Percentiles rank a stretch among this genome's conserved stretches.
phyloP scores from a whole-genome alignment of 228 moss, liverwort and hornwort species.

The Sphagnum magellanicum region DNA sequence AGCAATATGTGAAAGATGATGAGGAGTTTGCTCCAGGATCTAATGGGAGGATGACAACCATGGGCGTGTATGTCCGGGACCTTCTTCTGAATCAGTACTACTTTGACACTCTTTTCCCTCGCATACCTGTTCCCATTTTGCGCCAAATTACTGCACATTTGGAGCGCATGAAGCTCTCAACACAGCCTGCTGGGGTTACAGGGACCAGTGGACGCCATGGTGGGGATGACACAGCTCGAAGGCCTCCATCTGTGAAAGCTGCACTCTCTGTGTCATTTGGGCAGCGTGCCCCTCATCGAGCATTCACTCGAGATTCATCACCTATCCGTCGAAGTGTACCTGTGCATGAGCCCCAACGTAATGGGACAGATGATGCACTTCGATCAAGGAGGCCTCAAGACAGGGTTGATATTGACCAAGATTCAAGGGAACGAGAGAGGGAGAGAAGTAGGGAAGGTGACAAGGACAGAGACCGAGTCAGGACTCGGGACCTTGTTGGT shows the following conservation, averaged over 20 bases:
- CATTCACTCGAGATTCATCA: constrained; percentile 86
- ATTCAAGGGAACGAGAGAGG: constrained; percentile 8
- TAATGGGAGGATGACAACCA: constrained; percentile 67
- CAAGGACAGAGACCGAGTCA: constrained; percentile 33
- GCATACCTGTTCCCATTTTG: constrained; percentile 91
- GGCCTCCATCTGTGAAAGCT: constrained; percentile 95
- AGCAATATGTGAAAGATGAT: constrained; percentile 73
- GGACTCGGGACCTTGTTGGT: constrained; percentile 40
- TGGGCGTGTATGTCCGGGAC: constrained; percentile 90
- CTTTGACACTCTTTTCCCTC: constrained; percentile 91
- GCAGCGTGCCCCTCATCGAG: constrained; percentile 93
- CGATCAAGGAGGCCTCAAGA: constrained; percentile 1
- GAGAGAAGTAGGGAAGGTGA: constrained; percentile 17
- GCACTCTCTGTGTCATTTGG: constrained; percentile 94
- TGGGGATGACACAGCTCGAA: constrained; percentile 70
- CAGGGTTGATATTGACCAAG: constrained; percentile 34
- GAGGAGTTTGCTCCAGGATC: constrained; percentile 96
- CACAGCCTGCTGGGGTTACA: constrained; percentile 77
- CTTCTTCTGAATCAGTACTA: constrained; percentile 93
- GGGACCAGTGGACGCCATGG: constrained; percentile 71
- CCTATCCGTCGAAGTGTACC: constrained; percentile 78
- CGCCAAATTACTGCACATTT: constrained; percentile 67
- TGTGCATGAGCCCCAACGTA: constrained; percentile 38
- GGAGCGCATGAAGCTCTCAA: constrained; percentile 76
- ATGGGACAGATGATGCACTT: constrained; percentile 16